phyloP scores from a whole-genome alignment of 2,329 filamentous ascomycete species.

The Bisporella sp. region DNA sequence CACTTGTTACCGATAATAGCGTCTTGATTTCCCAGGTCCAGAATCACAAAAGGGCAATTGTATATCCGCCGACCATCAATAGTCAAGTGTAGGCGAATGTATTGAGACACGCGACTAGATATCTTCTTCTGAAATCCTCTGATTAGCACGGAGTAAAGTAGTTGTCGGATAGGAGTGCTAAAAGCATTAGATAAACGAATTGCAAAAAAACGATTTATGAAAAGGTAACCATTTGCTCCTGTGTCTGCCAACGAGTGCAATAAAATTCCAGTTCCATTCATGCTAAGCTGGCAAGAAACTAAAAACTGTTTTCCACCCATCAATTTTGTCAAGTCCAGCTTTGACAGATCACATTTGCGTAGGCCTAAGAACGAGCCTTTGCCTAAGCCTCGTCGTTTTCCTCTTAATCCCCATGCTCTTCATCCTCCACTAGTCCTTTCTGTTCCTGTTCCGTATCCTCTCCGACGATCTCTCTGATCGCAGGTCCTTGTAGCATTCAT shows the following conservation, averaged over 20 bases:
- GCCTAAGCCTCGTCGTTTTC: no score
- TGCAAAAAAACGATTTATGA: background rate
- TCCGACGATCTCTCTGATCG: no score
- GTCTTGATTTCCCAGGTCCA: no score
- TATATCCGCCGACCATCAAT: background rate
- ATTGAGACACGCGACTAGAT: background rate
- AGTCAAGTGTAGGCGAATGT: background rate
- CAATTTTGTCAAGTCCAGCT: background rate
- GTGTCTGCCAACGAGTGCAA: background rate
- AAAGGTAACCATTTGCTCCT: background rate
- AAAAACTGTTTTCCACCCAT: background rate
- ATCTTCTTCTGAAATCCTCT: background rate
- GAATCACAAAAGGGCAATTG: no score
- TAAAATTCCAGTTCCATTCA: background rate
- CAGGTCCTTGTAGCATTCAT: no score
- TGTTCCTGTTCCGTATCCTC: no score
- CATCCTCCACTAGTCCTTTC: no score
- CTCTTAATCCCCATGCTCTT: no score
- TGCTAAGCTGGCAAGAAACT: background rate
- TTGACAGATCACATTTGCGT: no score
- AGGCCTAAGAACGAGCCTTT: no score
- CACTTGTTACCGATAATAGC: no score
- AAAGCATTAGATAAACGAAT: background rate
- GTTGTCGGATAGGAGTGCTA: background rate
- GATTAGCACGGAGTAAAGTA: background rate